Evolutionary conservation across 108 stramenopile species (phyloP).

Genomic region (Cyclostephanos tholiformis): DNA sequence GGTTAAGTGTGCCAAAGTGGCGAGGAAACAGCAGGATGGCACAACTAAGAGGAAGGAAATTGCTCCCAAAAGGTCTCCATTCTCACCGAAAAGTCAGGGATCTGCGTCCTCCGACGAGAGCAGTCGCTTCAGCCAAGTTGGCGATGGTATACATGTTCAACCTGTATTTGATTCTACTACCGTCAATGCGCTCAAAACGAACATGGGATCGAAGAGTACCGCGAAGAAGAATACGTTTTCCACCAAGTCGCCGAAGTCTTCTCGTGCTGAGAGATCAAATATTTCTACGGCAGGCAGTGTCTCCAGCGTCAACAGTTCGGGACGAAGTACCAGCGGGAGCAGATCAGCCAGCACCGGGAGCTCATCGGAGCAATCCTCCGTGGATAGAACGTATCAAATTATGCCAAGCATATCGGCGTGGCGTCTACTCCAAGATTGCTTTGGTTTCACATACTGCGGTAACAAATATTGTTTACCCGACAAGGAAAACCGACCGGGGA

Average conservation of each 20-base stretch:
- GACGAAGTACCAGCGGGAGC: not conserved
- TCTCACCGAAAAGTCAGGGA: no score
- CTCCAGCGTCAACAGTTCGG: not conserved
- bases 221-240: not conserved
- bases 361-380: conserved; percentile 13
- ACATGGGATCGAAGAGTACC: conserved; percentile 2
- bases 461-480: conserved; percentile 40
- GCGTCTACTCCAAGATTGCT: conserved; percentile 16
- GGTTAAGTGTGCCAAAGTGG: not conserved
- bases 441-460: conserved; percentile 19
- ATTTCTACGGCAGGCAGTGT: not conserved
- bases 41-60: no score
- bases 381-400: conserved; percentile 25
- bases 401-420: conserved; percentile 22
- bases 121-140: no score
- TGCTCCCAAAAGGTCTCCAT: no score
- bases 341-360: not conserved
- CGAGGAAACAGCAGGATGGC: no score
- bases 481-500: conserved; percentile 33
- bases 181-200: not conserved
- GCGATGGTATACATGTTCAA: no score
- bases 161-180: not conserved
- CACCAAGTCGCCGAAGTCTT: not conserved
- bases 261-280: not conserved
- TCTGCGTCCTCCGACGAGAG: no score